These are phyloP conservation scores for Pseudogymnoascus sp. DNA, from an alignment of 2,329 filamentous ascomycete species.

Conservation along the genomic window DNA sequence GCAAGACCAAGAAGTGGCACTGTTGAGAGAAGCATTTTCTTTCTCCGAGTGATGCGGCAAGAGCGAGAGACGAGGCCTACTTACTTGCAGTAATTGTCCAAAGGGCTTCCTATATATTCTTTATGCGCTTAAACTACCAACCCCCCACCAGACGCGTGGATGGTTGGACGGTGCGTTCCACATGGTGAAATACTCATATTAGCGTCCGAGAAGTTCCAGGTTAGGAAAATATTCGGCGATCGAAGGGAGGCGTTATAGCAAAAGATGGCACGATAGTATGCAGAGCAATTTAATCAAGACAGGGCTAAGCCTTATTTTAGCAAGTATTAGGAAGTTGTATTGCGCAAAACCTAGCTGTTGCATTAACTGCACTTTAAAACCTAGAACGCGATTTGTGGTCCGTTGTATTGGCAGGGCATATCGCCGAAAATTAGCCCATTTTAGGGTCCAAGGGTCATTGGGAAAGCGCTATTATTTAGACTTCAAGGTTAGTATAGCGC, in stretches of 20 bases:
- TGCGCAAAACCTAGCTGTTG: neutral
- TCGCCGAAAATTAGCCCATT: neutral
- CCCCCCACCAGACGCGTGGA: neutral
- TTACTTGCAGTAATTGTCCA: neutral
- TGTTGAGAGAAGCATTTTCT: slow-evolving; percentile 5
- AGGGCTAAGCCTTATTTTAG: neutral
- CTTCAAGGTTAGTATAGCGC: neutral
- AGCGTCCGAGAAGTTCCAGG: neutral
- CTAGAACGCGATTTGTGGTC: neutral
- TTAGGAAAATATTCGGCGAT: neutral
- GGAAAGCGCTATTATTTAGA: neutral
- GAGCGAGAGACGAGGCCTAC: neutral
- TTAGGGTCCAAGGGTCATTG: neutral
- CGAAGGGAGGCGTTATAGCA: neutral
- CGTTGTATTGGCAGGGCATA: neutral
- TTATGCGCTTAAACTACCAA: neutral
- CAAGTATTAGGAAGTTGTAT: neutral
- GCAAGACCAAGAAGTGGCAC: neutral
- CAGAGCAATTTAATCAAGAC: neutral
- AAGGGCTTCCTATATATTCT: neutral
- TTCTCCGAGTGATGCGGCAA: neutral
- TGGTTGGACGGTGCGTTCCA: neutral
- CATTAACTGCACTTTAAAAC: neutral
- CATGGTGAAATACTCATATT: neutral
- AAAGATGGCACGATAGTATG: neutral